Base-by-base conservation (phyloP, 805 yeast species). In the Saccharomyces kudriavzevii region DNA sequence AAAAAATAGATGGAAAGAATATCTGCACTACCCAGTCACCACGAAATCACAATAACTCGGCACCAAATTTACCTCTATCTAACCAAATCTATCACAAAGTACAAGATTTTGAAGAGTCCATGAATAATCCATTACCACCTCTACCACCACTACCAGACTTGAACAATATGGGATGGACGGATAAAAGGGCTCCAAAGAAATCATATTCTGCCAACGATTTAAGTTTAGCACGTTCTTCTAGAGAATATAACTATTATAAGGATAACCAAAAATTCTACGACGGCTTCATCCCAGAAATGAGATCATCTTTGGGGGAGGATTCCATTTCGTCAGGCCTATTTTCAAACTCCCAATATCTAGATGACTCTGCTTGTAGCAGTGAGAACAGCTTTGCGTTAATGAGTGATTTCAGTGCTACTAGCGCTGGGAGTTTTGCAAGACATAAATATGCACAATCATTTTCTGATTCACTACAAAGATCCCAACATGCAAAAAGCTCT, bases 361-460 rank as follows among this genome's bases (percentile, higher is more conserved):
- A 79, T 1, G 76, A 74, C 52, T 84, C 90, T 0, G 59, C 65
- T 26, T 62, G 71, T 14, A 73, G 75, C 14, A 68, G 71, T 52
- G 70, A 68, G 45, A 62, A 66, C 43, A 71, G 77, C 51, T 69
- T 76, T 28, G 74, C 80, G 2, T 64, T 74, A 9, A 67, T 77
- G 70, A 77, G 80, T 35, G 94, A 87, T 66, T 78, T 87, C 57
- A 86, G 94, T 71, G 96, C 96, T 4, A 87, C 96, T 0, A 85
- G 94, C 57, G 96, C 96, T 1, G 96, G 95, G 0, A 87, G 95
- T 29, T 82, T 83, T 54, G 82, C 84, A 48, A 78, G 96, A 63
- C 95, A 89, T 66, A 85, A 79, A 60, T 75, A 73, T 63, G 83
- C 83, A 35, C 71, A 70, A 53, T 65, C 72, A 11, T 65, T 69